Evolutionary conservation across 2,329 filamentous ascomycete genomes (phyloP), one percentile per base, ranked within the genome.

Genomic region (Colletotrichum gloeosporioides): DNA sequence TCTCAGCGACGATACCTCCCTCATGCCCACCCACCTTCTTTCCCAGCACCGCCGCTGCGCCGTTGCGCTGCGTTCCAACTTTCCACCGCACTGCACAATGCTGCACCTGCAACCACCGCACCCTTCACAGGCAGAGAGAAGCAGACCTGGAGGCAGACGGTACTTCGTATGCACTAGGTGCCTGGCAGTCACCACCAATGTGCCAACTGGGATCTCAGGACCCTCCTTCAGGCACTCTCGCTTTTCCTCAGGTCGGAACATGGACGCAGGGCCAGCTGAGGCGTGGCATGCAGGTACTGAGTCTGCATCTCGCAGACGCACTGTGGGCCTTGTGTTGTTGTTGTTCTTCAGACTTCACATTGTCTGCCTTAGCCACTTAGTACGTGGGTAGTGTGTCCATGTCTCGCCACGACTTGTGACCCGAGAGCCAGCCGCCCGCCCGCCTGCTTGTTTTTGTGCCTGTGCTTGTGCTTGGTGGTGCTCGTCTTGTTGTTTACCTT

Each of bases 221-320:
- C 39, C 22, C 13, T 7, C 16, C 53, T 36, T 44, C n/a, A 62
- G 69, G 39, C 73, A 67, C 55, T 49, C 44, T 49, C 44, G 44
- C 44, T 13, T 22, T 49, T 49, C 49, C 15, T 53, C 63, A 44
- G 69, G 70, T 69, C 64, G 70, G 57, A 69, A 76, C 64, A 55
- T 76, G 15, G 70, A 57, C 53, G 70, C 73, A 73, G 75, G 75
- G 71, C 71, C 25, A 63, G 71, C 49, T 77, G 53, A 59, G n/a
- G 75, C 61, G 68, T 76, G 69, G 73, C 76, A 77, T 77, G 76
- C 76, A 77, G 76, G 73, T 76, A 76, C 76, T 72, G 72, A 65
- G 72, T 71, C 63, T 57, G 55, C 32, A 13, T 31, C 10, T 34
- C 18, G 64, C 64, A 64, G 57, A 44, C 70, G 64, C 73, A 76